Evolutionary conservation across 768 basidiomycete species (phyloP).

Genomic region (Asterophora lycoperdoides): DNA sequence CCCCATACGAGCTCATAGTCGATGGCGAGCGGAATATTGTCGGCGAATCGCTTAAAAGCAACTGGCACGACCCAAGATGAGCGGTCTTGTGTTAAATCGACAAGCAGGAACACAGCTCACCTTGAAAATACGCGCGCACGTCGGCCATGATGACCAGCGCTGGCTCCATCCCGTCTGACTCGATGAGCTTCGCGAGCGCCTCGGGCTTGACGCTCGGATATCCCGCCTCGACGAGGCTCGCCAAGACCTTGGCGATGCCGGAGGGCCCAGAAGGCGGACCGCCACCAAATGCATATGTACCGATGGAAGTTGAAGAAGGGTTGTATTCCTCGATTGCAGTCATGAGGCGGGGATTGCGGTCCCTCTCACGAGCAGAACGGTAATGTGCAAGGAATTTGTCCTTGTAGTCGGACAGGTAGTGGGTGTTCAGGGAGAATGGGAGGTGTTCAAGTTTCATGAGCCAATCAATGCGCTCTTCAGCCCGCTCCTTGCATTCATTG

Average conservation of each 20-base stretch:
- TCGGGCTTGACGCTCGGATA: conserved; percentile 32
- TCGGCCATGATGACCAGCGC: conserved; percentile 66
- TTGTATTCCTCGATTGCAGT: conserved; percentile 22
- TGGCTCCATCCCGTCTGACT: conserved; percentile 47
- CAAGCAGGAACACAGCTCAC: conserved; percentile 30
- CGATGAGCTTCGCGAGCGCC: conserved; percentile 48
- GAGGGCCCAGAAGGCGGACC: conserved; percentile 6
- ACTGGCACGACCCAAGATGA: conserved; percentile 30
- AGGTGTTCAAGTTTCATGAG: too few species aligned
- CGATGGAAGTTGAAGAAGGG: neutral
- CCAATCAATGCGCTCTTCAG: too few species aligned
- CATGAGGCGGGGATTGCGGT: conserved; percentile 23
- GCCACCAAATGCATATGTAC: neutral
- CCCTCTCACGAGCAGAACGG: conserved; percentile 36
- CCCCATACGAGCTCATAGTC: conserved; percentile 55
- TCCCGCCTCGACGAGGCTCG: conserved; percentile 35
- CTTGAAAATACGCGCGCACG: conserved; percentile 73
- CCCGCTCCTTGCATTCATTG: too few species aligned
- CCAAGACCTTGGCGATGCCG: conserved; percentile 31
- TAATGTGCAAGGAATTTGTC: conserved; percentile 49
- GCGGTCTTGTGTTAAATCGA: neutral
- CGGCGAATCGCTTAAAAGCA: conserved; percentile 55
- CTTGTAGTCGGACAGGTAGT: conserved; percentile 42
- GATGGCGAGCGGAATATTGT: conserved; percentile 53
- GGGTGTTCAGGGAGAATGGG: conserved; percentile 46